Evolutionary conservation across 2,329 filamentous ascomycete genomes (phyloP), one percentile per base, ranked within the genome.

Genomic region (Coniochaeta sp.): DNA sequence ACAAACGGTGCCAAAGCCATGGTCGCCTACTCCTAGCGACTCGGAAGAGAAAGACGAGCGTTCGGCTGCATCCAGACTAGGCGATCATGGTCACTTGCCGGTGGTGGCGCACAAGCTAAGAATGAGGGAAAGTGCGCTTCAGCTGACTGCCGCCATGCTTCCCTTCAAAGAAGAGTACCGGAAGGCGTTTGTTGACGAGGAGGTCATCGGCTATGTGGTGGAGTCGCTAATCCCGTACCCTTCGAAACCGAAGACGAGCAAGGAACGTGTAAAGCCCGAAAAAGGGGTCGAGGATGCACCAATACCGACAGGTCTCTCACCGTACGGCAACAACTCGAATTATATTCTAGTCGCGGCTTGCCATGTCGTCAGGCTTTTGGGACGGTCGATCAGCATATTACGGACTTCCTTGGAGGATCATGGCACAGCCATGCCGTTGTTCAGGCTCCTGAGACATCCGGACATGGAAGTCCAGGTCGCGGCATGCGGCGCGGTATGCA

Each of bases 391-490:
- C 20, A 88, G 82, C 64, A 85, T 92, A 40, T 71, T 97, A 16
- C 77, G 94, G 48, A 97, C 94, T 3, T 87, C 86, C 49, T 72
- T 99, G 46, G 89, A 96, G 53, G 94, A 99, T 67, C 83, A 89
- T 54, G 87, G 85, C 6, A 85, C 96, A 49, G 86, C 87, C 2
- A 78, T 83, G 58, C 91, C 91, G 3, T 72, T 96, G 7, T 86
- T 91, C 58, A 75, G 76, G 27, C 81, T 96, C 45, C 75, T 97
- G 57, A 82, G 77, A 52, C 87, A 94, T 66, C 76, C 78, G 6
- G 82, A 94, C 58, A 71, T 89, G 28, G 84, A 92, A 50, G 85
- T 97, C 4, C 87, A 91, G 63, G 85, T 94, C 63, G 90, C 91
- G 48, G 90, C 92, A 6, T 95, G 90, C 0, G 85, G 87, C 31